A percentile compares a stretch with the other conserved stretches of the same genome.
Conservation (phyloP, 1,284 basidiomycete genomes). For the Ceratobasidium sp. region DNA sequence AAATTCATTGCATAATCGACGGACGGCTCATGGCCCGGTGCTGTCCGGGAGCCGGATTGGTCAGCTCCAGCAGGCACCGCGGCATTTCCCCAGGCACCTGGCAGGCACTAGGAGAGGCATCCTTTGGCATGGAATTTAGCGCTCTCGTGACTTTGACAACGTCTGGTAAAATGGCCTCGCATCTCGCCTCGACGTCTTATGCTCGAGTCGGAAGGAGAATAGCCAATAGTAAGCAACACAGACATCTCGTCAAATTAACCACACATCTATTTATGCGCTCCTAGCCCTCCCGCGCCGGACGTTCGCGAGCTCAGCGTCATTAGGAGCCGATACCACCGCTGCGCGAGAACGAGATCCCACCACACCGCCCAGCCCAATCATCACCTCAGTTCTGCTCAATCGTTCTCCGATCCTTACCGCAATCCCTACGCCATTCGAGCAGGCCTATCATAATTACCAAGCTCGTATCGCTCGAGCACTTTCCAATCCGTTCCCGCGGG, state of each 20-base stretch:
- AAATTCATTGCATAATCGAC: constrained; percentile 2
- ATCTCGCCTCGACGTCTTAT: constrained; percentile 29
- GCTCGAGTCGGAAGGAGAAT: neutral
- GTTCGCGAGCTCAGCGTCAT: constrained; percentile 14
- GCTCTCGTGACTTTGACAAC: constrained; percentile 11
- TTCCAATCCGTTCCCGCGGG: constrained; percentile 88
- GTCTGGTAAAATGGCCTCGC: constrained; percentile 14
- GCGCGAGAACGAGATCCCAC: neutral
- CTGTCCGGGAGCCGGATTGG: constrained; percentile 18
- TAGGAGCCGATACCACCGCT: neutral
- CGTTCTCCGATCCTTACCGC: constrained; percentile 87
- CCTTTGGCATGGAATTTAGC: constrained; percentile 19
- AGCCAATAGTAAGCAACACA: constrained; percentile 9
- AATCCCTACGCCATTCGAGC: constrained; percentile 82
- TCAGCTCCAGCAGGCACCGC: neutral
- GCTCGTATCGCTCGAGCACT: constrained; percentile 85
- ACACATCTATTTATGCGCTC: constrained; percentile 6
- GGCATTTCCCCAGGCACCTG: no score
- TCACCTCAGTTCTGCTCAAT: constrained; percentile 77
- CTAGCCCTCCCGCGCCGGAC: constrained; percentile 26
- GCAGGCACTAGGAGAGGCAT: no score
- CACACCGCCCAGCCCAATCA: constrained; percentile 52
- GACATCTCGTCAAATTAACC: neutral
- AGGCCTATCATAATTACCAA: constrained; percentile 90
- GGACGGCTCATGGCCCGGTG: constrained; percentile 30